phyloP scores from a whole-genome alignment of 192 early-diverging fungal species.

The Oehlia diaphana region DNA sequence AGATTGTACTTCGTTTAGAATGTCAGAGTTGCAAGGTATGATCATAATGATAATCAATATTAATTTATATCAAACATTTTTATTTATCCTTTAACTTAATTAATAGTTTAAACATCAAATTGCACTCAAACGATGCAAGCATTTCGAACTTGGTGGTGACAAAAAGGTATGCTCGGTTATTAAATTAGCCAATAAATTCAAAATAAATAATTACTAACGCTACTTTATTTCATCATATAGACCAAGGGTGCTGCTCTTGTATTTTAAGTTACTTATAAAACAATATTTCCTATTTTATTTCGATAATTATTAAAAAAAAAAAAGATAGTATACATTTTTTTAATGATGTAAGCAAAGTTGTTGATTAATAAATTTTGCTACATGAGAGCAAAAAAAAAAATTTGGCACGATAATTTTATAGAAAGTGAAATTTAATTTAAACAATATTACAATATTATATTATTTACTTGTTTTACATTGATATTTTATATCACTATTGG shows the following conservation, averaged over 20 bases:
- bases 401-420: no score
- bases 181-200: no score
- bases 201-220: not conserved
- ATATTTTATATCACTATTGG: not conserved
- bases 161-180: constrained; percentile 79
- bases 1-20: constrained; percentile 97
- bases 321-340: no score
- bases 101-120: constrained; percentile 92
- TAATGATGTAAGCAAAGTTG: no score
- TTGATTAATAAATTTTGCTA: no score
- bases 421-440: no score
- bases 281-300: no score
- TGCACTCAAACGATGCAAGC: constrained; percentile 98
- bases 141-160: constrained; percentile 99
- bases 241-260: constrained; percentile 28
- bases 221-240: constrained; percentile 2
- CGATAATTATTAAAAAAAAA: no score
- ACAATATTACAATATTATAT: not conserved
- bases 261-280: constrained; percentile 9
- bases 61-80: not conserved
- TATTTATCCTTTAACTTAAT: not conserved
- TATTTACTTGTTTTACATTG: not conserved
- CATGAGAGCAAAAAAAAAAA: no score
- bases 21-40: constrained; percentile 90
- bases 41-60: not conserved